These are phyloP conservation scores for Colletotrichum noveboracense DNA, from an alignment of 2,329 filamentous ascomycete species.

Conservation along the genomic window DNA sequence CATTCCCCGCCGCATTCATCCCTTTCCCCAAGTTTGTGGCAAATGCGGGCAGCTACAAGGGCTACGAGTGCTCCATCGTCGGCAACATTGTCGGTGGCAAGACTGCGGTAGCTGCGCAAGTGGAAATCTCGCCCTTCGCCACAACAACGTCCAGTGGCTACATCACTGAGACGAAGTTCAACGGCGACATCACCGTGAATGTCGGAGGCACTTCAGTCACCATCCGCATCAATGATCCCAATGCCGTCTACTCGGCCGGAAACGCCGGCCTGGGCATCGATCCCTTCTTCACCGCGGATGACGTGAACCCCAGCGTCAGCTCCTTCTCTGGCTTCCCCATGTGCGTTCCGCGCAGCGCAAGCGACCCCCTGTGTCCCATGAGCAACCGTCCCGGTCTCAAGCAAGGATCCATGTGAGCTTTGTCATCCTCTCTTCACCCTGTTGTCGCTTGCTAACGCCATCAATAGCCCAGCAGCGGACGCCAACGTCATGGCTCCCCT, in stretches of 20 bases:
- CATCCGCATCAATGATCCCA: conserved; percentile 47
- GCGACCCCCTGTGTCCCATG: conserved; percentile 37
- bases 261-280: conserved; percentile 27
- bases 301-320: conserved; percentile 49
- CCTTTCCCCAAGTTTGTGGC: conserved; percentile 24
- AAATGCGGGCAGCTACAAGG: neutral
- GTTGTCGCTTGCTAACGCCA: neutral
- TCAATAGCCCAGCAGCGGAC: conserved; percentile 35
- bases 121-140: conserved; percentile 38
- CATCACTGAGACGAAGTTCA: conserved; percentile 35
- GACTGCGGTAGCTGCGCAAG: conserved; percentile 40
- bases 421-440: neutral
- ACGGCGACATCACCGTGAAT: conserved; percentile 40
- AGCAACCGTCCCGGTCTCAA: conserved; percentile 34
- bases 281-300: conserved; percentile 51
- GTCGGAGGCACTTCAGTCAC: conserved; percentile 32
- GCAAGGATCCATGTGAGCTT: conserved; percentile 22
- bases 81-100: conserved; percentile 42
- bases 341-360: conserved; percentile 50
- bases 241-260: conserved; percentile 43
- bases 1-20: conserved; percentile 24
- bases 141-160: conserved; percentile 39
- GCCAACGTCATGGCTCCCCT: conserved; percentile 44
- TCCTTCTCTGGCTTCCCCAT: conserved; percentile 56
- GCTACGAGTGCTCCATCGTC: conserved; percentile 29